Evolutionary conservation across 345 rosid genomes (phyloP).

Genomic region (Capsella bursapastoris): DNA sequence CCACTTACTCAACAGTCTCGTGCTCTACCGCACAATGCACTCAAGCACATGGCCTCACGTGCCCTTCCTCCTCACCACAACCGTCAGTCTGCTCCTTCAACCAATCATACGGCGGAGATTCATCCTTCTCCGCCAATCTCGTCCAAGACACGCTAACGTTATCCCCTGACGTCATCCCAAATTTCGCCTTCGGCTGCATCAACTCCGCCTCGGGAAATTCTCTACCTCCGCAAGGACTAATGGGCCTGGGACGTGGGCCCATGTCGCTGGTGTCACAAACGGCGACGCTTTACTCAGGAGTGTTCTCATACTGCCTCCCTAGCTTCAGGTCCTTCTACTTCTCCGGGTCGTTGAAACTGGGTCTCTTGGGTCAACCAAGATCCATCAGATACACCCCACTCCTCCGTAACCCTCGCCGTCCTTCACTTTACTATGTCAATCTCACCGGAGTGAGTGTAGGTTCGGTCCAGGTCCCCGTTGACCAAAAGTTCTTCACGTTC

Average conservation of each 20-base stretch:
- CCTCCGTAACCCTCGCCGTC: constrained; percentile 69
- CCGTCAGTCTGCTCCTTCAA: constrained; percentile 60
- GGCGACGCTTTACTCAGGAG: constrained; percentile 64
- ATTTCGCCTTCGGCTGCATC: constrained; percentile 72
- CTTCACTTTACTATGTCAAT: constrained; percentile 84
- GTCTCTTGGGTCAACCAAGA: constrained; percentile 72
- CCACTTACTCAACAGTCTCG: constrained; percentile 60
- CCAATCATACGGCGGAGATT: constrained; percentile 87
- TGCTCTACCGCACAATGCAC: constrained; percentile 76
- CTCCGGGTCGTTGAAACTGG: constrained; percentile 83
- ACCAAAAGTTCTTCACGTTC: constrained; percentile 51
- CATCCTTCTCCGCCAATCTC: constrained; percentile 70
- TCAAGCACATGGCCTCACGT: constrained; percentile 70
- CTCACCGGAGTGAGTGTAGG: constrained; percentile 85
- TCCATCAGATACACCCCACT: constrained; percentile 69
- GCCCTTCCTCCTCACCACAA: constrained; percentile 54
- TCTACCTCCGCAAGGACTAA: constrained; percentile 77
- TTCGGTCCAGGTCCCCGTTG: constrained; percentile 53
- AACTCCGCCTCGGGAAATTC: constrained; percentile 59
- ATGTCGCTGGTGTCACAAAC: constrained; percentile 71
- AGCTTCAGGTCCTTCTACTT: constrained; percentile 81
- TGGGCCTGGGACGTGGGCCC: constrained; percentile 90
- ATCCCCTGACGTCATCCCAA: constrained; percentile 54
- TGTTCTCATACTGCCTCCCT: constrained; percentile 86
- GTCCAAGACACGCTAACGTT: constrained; percentile 62